phyloP scores from a whole-genome alignment of 148 eudicot genomes.

The Simmondsia chinensis region DNA sequence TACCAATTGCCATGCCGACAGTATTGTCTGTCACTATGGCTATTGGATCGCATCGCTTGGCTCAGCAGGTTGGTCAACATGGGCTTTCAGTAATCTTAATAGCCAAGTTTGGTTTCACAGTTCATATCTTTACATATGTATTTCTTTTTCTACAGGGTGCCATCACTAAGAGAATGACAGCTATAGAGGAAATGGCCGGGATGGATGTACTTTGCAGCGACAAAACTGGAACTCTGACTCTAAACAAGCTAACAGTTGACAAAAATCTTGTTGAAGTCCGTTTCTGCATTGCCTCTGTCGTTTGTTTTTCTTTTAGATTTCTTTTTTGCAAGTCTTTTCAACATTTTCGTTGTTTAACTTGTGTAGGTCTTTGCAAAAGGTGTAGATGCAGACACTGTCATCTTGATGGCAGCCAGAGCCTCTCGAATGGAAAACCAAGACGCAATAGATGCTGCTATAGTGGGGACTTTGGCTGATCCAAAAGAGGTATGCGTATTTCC shows the following conservation, averaged over 20 bases:
- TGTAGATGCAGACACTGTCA: conserved; percentile 28
- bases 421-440: conserved; percentile 52
- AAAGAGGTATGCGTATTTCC: conserved; percentile 29
- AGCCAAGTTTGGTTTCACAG: too few relatives aligned
- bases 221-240: conserved; percentile 38
- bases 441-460: conserved; percentile 49
- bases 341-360: neutral
- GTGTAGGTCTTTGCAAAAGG: conserved; percentile 35
- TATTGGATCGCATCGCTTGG: conserved; percentile 40
- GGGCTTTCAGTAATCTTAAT: too few relatives aligned
- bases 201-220: conserved; percentile 49
- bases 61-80: conserved; percentile 28
- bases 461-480: conserved; percentile 40
- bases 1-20: conserved; percentile 45
- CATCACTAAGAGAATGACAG: conserved; percentile 42
- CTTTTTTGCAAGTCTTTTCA: neutral
- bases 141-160: conserved; percentile 32
- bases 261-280: conserved; percentile 32
- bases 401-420: conserved; percentile 59
- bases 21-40: conserved; percentile 49
- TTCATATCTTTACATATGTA: neutral
- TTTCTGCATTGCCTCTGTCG: neutral
- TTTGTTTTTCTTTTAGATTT: neutral
- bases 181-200: conserved; percentile 44
- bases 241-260: conserved; percentile 36